These are phyloP conservation scores for Tuber aestivum DNA, from an alignment of 495 filamentous ascomycete species.

Conservation along the genomic window DNA sequence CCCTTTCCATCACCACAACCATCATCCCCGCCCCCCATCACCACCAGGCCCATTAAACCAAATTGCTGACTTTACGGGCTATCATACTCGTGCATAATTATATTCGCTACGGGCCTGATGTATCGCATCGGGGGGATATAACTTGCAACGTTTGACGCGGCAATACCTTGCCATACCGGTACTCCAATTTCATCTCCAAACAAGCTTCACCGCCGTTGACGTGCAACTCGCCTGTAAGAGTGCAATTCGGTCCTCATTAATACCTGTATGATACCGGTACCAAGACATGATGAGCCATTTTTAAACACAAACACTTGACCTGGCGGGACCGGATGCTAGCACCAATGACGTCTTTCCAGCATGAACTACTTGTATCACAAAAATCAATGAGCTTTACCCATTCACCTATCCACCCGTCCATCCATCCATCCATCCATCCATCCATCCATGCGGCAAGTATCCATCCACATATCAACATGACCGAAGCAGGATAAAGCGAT, in stretches of 20 bases:
- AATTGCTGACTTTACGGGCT: background rate
- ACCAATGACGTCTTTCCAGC: background rate
- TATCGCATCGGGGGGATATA: too few species aligned
- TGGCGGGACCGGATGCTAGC: background rate
- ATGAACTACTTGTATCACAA: background rate
- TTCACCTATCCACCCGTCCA: background rate
- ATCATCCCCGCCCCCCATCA: too few species aligned
- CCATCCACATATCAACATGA: background rate
- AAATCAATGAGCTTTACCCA: background rate
- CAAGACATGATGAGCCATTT: slow-evolving; percentile 1
- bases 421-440: background rate
- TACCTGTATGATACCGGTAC: too few species aligned
- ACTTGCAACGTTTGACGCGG: background rate
- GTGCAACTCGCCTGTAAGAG: background rate
- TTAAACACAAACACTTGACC: background rate
- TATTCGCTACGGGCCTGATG: background rate
- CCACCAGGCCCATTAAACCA: background rate
- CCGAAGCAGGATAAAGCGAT: background rate
- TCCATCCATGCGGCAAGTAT: background rate
- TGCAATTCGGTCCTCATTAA: background rate
- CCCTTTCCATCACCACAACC: background rate
- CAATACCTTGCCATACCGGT: background rate
- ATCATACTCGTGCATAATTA: background rate
- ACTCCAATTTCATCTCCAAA: background rate
- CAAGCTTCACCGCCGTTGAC: background rate